These are phyloP conservation scores for Punica granatum DNA, from an alignment of 345 rosid genomes.

Conservation along the genomic window DNA sequence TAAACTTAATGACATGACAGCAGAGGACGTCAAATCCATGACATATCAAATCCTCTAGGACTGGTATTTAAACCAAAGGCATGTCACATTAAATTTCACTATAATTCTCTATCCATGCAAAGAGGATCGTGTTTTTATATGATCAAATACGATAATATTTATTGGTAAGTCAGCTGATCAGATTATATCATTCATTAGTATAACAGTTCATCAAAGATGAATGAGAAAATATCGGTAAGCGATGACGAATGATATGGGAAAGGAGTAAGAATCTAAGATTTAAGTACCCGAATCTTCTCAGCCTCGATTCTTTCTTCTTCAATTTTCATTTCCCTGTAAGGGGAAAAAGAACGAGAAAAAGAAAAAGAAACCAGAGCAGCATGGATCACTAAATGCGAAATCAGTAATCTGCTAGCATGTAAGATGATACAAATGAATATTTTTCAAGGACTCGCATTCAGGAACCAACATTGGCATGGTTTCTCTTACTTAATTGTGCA, in stretches of 20 bases:
- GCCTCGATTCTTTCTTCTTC: constrained; percentile 91
- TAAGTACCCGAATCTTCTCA: constrained; percentile 77
- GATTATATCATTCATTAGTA: background rate
- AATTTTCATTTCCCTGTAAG: constrained; percentile 63
- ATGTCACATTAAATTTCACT: background rate
- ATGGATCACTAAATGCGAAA: background rate
- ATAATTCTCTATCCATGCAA: background rate
- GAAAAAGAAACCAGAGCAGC: background rate
- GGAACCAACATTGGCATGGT: background rate
- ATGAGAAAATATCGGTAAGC: background rate
- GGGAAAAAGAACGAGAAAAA: background rate
- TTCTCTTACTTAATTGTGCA: background rate
- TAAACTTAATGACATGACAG: background rate
- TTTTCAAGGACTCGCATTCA: background rate
- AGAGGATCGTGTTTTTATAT: no score
- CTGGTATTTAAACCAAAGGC: background rate
- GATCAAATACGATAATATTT: background rate
- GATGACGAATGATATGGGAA: background rate
- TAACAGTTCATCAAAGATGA: background rate
- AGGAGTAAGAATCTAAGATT: background rate
- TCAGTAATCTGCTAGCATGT: background rate
- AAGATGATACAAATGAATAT: background rate
- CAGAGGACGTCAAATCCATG: background rate
- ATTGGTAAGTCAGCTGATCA: background rate
- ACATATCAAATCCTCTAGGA: background rate